These are phyloP conservation scores for Rhynchosporium agropyri DNA, from an alignment of 2,329 filamentous ascomycete species.

Conservation along the genomic window DNA sequence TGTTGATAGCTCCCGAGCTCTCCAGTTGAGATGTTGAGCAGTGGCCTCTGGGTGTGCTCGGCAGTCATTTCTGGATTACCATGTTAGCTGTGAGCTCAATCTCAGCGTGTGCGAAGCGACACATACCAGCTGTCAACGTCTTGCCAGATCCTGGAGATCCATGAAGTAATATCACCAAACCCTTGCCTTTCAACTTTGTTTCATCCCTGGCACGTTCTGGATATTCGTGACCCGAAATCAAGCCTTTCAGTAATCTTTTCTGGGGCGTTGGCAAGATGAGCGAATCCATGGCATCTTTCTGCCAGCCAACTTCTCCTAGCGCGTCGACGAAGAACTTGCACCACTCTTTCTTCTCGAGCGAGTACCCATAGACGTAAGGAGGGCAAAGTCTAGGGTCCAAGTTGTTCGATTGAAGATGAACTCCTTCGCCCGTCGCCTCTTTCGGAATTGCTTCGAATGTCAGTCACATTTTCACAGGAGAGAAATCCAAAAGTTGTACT, in stretches of 20 bases:
- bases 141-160: constrained; percentile 29
- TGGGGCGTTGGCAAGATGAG: constrained; percentile 23
- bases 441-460: background rate
- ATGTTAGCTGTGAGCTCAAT: background rate
- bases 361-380: constrained; percentile 27
- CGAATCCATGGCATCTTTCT: constrained; percentile 17
- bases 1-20: constrained; percentile 27
- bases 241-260: constrained; percentile 24
- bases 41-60: constrained; percentile 24
- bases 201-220: constrained; percentile 26
- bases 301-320: constrained; percentile 20
- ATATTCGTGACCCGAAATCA: constrained; percentile 25
- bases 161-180: constrained; percentile 27
- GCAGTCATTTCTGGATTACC: constrained; percentile 22
- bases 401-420: constrained; percentile 1
- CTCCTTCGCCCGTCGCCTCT: constrained; percentile 9
- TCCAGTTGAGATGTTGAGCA: constrained; percentile 28
- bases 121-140: constrained; percentile 43
- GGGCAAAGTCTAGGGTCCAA: constrained; percentile 26
- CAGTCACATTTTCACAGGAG: background rate
- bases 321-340: constrained; percentile 26
- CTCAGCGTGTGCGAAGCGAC: too few relatives aligned
- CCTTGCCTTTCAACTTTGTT: constrained; percentile 26
- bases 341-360: constrained; percentile 30
- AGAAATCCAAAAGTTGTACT: background rate